phyloP scores from a whole-genome alignment of 2,329 filamentous ascomycete genomes.

The Ascochyta rabiei region DNA sequence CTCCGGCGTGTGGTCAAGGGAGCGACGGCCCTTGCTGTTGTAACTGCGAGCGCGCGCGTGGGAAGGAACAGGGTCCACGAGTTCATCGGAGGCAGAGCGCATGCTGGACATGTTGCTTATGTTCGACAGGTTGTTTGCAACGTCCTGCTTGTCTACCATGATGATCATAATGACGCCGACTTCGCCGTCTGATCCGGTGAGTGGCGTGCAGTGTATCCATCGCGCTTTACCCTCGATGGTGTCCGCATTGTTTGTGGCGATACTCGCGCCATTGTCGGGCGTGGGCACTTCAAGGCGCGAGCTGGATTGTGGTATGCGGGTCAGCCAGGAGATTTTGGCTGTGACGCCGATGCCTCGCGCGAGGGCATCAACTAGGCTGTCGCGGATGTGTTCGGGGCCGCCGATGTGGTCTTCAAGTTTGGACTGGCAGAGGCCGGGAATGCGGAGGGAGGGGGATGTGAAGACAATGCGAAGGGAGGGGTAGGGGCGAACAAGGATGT shows the following conservation, averaged over 20 bases:
- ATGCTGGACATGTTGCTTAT: not conserved
- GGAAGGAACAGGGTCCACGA: not conserved
- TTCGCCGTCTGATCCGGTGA: slow-evolving; percentile 67
- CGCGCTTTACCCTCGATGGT: slow-evolving; percentile 61
- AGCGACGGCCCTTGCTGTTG: not conserved
- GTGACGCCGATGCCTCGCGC: slow-evolving; percentile 72
- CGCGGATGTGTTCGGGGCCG: slow-evolving; percentile 57
- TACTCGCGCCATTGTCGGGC: slow-evolving; percentile 10
- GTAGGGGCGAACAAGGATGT: slow-evolving; percentile 54
- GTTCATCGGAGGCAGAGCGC: not conserved
- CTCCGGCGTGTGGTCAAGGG: not conserved
- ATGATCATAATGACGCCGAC: slow-evolving; percentile 79
- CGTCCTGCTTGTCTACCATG: slow-evolving; percentile 67
- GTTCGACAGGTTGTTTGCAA: not conserved
- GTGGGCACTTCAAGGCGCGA: not conserved
- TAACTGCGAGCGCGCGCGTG: not conserved
- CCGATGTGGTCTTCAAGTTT: slow-evolving; percentile 53
- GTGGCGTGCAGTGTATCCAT: slow-evolving; percentile 77
- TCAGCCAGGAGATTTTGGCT: slow-evolving; percentile 70
- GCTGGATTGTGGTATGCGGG: not conserved
- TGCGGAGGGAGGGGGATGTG: slow-evolving; percentile 53
- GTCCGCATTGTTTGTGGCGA: not conserved
- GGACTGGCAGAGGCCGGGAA: slow-evolving; percentile 53
- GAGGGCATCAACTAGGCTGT: slow-evolving; percentile 63
- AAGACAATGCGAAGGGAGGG: slow-evolving; percentile 55